phyloP scores from a whole-genome alignment of 306 rosid genomes.

The Casuarina equisetifolia region DNA sequence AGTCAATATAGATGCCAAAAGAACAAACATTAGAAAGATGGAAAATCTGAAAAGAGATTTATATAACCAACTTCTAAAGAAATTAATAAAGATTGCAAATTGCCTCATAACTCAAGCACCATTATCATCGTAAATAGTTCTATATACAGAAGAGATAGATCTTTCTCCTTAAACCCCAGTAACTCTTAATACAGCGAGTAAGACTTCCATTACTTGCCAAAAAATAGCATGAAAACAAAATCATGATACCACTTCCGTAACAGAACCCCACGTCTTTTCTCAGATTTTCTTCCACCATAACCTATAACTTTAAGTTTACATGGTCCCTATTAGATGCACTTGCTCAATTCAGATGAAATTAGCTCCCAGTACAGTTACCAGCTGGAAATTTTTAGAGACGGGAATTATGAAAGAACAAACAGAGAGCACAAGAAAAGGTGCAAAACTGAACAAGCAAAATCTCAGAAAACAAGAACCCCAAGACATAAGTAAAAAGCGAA shows the following conservation, averaged over 20 bases:
- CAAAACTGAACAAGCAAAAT: background rate
- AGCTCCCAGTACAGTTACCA: background rate
- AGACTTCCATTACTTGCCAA: background rate
- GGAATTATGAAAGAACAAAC: background rate
- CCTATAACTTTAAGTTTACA: background rate
- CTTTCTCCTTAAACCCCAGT: background rate
- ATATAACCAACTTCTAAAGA: background rate
- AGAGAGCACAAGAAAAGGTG: background rate
- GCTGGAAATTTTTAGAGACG: background rate
- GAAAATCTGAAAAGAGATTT: background rate
- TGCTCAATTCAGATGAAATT: background rate
- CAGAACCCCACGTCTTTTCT: background rate
- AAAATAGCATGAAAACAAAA: background rate
- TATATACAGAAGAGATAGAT: background rate
- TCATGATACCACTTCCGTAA: background rate
- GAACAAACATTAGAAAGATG: background rate
- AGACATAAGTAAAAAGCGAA: background rate
- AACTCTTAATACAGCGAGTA: background rate
- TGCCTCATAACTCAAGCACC: background rate
- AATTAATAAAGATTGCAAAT: background rate
- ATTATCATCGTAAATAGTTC: background rate
- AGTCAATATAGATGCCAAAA: slow-evolving; percentile 16
- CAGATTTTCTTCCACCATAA: background rate
- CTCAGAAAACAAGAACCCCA: background rate
- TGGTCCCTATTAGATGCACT: background rate